These are phyloP conservation scores for Neurospora tetrasperma DNA, from an alignment of 495 filamentous ascomycete species.

Conservation along the genomic window DNA sequence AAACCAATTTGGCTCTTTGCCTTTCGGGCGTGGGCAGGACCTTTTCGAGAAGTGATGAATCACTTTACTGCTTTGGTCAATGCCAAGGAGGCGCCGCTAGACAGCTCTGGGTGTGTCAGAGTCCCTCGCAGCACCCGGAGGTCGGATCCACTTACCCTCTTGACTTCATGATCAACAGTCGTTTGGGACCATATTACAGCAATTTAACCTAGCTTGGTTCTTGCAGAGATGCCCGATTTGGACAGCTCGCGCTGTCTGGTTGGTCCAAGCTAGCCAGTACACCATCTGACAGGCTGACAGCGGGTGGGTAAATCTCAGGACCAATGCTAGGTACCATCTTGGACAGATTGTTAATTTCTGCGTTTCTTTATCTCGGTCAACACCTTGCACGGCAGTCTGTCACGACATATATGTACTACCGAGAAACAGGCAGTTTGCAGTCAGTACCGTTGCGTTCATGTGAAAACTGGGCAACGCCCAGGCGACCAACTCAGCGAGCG, in stretches of 20 bases:
- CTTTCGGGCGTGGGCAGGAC: not conserved
- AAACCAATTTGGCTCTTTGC: not conserved
- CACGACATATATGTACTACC: not conserved
- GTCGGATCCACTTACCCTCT: not conserved
- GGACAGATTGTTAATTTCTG: not conserved
- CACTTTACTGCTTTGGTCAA: not conserved
- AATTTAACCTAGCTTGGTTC: not conserved
- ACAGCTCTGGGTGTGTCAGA: not conserved
- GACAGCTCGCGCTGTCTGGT: not conserved
- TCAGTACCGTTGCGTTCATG: not conserved
- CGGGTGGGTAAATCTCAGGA: not conserved
- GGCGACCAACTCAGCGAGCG: not conserved
- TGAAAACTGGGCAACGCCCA: not conserved
- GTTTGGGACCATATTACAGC: not conserved
- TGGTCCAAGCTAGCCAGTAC: not conserved
- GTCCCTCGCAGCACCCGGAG: not conserved
- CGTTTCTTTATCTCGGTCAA: not conserved
- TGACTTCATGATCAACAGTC: not conserved
- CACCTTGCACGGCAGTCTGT: not conserved
- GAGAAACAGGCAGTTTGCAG: not conserved
- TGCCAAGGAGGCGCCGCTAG: not conserved
- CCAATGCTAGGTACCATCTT: not conserved
- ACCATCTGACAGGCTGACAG: not conserved
- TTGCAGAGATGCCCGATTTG: not conserved
- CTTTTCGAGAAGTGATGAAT: not conserved